Percentiles rank a stretch among this genome's conserved stretches.
Conservation (phyloP, 2,329 filamentous ascomycete species). For the Diaporthe sp. region DNA sequence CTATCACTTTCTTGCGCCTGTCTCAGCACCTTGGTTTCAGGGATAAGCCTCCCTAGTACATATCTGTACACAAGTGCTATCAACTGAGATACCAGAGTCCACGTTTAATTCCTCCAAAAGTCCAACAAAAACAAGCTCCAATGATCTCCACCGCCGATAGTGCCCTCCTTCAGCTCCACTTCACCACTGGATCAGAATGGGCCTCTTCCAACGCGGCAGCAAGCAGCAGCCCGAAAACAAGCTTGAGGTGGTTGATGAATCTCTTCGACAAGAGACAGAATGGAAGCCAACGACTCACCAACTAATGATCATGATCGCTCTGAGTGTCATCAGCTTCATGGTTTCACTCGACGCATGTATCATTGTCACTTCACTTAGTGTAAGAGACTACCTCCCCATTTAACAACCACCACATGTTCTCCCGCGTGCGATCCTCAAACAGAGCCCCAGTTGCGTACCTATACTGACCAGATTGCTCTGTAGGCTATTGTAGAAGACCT, state of each 20-base stretch:
- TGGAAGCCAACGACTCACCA: slow-evolving; percentile 42
- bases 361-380: slow-evolving; percentile 41
- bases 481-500: slow-evolving; percentile 46
- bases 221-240: slow-evolving; percentile 28
- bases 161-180: slow-evolving; percentile 37
- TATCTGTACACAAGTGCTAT: neutral
- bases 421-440: neutral
- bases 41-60: neutral
- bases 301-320: slow-evolving; percentile 42
- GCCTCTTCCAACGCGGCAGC: slow-evolving; percentile 34
- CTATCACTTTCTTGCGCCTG: neutral
- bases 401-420: neutral
- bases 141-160: slow-evolving; percentile 39
- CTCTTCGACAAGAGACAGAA: slow-evolving; percentile 36
- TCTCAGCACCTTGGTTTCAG: neutral
- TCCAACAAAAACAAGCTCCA: neutral
- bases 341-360: slow-evolving; percentile 42
- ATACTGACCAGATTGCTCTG: neutral
- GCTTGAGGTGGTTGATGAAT: slow-evolving; percentile 38
- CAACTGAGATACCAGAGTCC: neutral
- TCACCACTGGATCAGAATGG: slow-evolving; percentile 37
- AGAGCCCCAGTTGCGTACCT: neutral
- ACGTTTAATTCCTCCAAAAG: neutral
- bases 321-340: slow-evolving; percentile 42
- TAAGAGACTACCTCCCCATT: slow-evolving; percentile 14